Evolutionary conservation across 148 eudicot species (phyloP).

Genomic region (Cornus florida): DNA sequence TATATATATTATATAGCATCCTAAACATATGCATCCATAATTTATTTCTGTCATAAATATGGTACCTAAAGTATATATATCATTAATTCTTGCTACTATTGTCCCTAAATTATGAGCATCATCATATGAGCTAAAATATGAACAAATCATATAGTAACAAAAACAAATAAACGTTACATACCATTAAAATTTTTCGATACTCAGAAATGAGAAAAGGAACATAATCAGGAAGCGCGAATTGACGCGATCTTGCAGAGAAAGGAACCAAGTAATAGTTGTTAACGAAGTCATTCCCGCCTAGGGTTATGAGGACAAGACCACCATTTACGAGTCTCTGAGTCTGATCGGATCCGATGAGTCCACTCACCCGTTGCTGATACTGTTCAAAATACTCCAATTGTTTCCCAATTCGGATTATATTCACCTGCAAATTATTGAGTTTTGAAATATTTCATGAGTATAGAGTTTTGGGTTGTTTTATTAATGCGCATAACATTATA

Average conservation of each 20-base stretch:
- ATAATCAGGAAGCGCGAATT: constrained; percentile 46
- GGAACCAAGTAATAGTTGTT: constrained; percentile 54
- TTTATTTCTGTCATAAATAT: neutral
- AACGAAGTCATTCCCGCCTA: constrained; percentile 63
- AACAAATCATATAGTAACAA: too few relatives aligned
- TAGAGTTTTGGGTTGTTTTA: too few relatives aligned
- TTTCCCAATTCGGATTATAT: constrained; percentile 36
- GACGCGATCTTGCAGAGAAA: constrained; percentile 50
- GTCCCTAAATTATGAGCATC: too few relatives aligned
- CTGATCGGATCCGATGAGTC: constrained; percentile 34
- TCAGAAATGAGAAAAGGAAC: constrained; percentile 43
- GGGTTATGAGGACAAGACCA: constrained; percentile 42
- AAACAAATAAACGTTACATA: neutral
- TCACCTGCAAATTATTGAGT: constrained; percentile 25
- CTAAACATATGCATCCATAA: neutral
- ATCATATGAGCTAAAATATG: neutral
- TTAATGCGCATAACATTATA: neutral
- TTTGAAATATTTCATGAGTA: too few relatives aligned
- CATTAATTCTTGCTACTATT: neutral
- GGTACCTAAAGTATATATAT: neutral
- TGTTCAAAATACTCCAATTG: constrained; percentile 51
- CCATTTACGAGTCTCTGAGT: constrained; percentile 32
- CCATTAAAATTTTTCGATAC: constrained; percentile 45
- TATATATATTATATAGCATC: neutral
- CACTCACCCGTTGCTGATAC: constrained; percentile 39